Percentiles rank a stretch among this genome's conserved stretches.
phyloP scores from a whole-genome alignment of 164 flowering plant species.

The Kingdonia uniflora region DNA sequence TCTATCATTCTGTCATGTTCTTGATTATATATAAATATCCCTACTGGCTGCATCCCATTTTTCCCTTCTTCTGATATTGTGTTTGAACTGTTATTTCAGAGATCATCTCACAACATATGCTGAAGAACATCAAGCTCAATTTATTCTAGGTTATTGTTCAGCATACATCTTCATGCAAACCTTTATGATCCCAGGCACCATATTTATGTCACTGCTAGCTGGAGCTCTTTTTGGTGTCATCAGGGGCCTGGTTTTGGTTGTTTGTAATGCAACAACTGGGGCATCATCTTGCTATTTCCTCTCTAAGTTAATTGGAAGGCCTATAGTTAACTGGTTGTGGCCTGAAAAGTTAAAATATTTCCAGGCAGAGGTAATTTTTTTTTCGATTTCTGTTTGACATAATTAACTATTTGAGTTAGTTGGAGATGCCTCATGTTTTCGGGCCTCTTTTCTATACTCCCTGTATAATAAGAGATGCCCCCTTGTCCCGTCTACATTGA shows the following conservation, averaged over 20 bases:
- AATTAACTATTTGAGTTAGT: not conserved
- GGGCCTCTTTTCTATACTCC: not conserved
- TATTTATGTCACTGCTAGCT: slow-evolving; percentile 95
- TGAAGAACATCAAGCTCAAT: slow-evolving; percentile 52
- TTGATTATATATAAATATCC: too few species aligned
- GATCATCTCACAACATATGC: slow-evolving; percentile 78
- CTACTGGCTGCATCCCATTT: too few species aligned
- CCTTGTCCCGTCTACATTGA: too few species aligned
- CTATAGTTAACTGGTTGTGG: slow-evolving; percentile 86
- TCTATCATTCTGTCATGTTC: too few species aligned
- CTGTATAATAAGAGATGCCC: too few species aligned
- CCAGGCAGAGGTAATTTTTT: slow-evolving; percentile 73
- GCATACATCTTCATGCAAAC: slow-evolving; percentile 98
- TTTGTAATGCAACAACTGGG: slow-evolving; percentile 91
- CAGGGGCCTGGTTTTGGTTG: slow-evolving; percentile 72
- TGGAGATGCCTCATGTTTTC: not conserved
- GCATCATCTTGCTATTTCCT: slow-evolving; percentile 89
- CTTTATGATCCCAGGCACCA: slow-evolving; percentile 98
- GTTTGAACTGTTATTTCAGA: slow-evolving; percentile 32
- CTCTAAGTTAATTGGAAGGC: slow-evolving; percentile 91
- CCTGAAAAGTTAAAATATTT: slow-evolving; percentile 83
- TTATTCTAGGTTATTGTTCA: slow-evolving; percentile 89
- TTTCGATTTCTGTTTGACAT: not conserved
- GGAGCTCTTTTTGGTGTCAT: slow-evolving; percentile 94
- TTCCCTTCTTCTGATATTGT: not conserved